Evolutionary conservation across 2,329 filamentous ascomycete species (phyloP), one percentile per base, ranked within the genome.

Genomic region (Didymella pinodella): DNA sequence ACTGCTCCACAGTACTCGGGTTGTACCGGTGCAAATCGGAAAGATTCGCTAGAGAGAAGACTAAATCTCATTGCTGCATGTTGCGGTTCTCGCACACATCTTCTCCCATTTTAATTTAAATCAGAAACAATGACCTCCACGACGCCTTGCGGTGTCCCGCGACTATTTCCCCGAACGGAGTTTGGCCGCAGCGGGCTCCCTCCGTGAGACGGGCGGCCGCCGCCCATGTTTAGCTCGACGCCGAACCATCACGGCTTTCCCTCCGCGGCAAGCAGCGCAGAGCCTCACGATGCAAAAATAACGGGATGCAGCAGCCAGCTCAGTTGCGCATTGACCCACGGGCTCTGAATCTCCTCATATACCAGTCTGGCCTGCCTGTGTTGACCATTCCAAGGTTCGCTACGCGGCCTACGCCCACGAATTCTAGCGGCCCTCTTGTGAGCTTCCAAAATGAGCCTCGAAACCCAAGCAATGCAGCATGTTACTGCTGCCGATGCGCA

Each of bases 401-500:
- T 18, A 18, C 18, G 18, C 18, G 18, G 18, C 18, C 6, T 11
- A 16, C 25, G 10, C 32, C 25, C 14, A 36, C 48, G 7, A 14
- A 3, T 18, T 10, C 4, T 16, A 43, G 26, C 31, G 20, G 43
- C 31, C 29, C 43, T 12, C 4, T 40, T 18, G n/a, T 16, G 29
- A 49, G n/a, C 46, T 32, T 25, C 28, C 45, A 34, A 29, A 25
- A 61, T 57, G 53, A 43, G 26, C 46, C 46, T 48, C 40, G 49
- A 54, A n/a, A 49, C 48, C 28, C 49, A 59, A 31, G 18, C 58
- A 28, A 65, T 65, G 61, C 59, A 63, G 16, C 59, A 70, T 60
- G 65, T 73, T 36, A 64, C 58, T 48, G 65, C 68, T 8, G 31
- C 49, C 14, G 57, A 68, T n/a, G 71, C 67, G 38, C 57, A 50